Conservation (phyloP, 106 monocot genomes). For the Triglochin maritima region DNA sequence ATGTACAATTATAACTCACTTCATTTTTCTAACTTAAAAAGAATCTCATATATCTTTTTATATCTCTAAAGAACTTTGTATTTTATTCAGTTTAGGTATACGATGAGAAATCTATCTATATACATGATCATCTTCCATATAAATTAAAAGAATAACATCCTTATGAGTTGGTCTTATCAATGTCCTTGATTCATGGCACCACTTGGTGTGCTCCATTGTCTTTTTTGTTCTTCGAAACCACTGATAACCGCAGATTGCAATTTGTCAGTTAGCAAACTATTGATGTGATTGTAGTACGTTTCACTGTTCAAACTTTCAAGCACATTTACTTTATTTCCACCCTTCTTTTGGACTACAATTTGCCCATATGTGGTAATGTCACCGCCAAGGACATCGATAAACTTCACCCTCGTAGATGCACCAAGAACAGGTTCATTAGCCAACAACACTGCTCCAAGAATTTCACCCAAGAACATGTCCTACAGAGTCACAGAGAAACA, state of each 20-base stretch:
- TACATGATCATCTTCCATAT: too few relatives aligned
- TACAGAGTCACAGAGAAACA: background rate
- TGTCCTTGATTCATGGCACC: background rate
- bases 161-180: too few relatives aligned
- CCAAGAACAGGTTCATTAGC: slow-evolving; percentile 26
- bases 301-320: slow-evolving; percentile 31
- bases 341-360: slow-evolving; percentile 4
- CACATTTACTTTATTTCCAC: slow-evolving; percentile 37
- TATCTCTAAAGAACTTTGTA: too few relatives aligned
- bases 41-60: too few relatives aligned
- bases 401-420: slow-evolving; percentile 11
- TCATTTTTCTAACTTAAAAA: too few relatives aligned
- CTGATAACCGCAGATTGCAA: slow-evolving; percentile 51
- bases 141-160: too few relatives aligned
- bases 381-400: slow-evolving; percentile 2
- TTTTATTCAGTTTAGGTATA: too few relatives aligned
- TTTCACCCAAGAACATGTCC: slow-evolving; percentile 64
- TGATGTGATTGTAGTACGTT: slow-evolving; percentile 38
- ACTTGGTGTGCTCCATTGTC: slow-evolving; percentile 32
- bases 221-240: slow-evolving; percentile 66
- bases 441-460: slow-evolving; percentile 62
- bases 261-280: slow-evolving; percentile 28
- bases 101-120: too few relatives aligned
- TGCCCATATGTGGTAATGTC: slow-evolving; percentile 37
- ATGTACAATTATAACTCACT: too few relatives aligned